Percentiles rank a stretch among this genome's conserved stretches.
phyloP scores from a whole-genome alignment of 2,329 filamentous ascomycete genomes.

The Colletotrichum abscissum region DNA sequence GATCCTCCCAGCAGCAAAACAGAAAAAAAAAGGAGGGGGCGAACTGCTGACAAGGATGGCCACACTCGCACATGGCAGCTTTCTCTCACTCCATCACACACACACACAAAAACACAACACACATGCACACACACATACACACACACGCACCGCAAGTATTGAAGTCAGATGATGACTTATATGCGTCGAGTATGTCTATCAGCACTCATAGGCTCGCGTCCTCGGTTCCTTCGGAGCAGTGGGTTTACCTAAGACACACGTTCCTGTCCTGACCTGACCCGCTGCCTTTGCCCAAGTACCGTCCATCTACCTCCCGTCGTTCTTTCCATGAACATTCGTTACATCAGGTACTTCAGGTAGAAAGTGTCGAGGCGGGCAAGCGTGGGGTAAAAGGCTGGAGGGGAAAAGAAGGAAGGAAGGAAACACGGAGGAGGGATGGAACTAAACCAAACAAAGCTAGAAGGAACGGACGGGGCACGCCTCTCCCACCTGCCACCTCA shows the following conservation, averaged over 20 bases:
- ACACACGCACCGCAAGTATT: background rate
- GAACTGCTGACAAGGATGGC: background rate
- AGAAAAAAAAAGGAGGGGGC: background rate
- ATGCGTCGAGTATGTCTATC: background rate
- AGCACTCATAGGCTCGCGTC: background rate
- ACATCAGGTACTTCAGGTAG: too few relatives aligned
- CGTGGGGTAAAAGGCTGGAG: slow-evolving; percentile 19
- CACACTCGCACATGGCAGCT: background rate
- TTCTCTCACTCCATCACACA: background rate
- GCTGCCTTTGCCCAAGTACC: background rate
- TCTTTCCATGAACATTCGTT: background rate
- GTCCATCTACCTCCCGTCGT: background rate
- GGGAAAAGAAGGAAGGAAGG: background rate
- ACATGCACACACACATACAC: background rate
- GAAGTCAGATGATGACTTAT: background rate
- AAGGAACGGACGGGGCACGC: background rate
- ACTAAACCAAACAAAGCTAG: slow-evolving; percentile 18
- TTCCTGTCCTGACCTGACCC: background rate
- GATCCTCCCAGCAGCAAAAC: background rate
- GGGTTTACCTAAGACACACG: background rate
- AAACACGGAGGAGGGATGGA: background rate
- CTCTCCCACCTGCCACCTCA: slow-evolving; percentile 27
- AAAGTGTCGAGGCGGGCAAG: slow-evolving; percentile 1
- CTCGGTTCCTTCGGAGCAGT: too few relatives aligned
- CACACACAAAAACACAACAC: background rate